These are phyloP conservation scores for Wickerhamomyces xylosicus DNA, from an alignment of 805 yeast genomes.

Conservation along the genomic window DNA sequence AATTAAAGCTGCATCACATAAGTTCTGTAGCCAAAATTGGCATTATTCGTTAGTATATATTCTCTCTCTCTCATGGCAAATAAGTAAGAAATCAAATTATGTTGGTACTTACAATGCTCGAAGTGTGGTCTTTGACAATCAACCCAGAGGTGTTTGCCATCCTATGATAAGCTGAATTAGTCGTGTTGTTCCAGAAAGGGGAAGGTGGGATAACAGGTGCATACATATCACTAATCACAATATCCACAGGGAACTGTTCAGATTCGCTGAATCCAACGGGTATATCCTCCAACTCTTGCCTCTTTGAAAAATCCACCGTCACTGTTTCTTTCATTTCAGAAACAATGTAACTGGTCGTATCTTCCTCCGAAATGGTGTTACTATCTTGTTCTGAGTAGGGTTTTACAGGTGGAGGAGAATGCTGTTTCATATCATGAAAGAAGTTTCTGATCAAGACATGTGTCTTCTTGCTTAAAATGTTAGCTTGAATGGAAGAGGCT, in stretches of 20 bases:
- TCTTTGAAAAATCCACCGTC: slow-evolving; percentile 2
- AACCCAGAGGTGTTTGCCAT: slow-evolving; percentile 88
- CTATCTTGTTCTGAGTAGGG: neutral
- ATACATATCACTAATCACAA: slow-evolving; percentile 77
- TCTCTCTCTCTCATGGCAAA: neutral
- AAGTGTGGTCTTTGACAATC: slow-evolving; percentile 68
- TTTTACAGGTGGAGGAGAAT: neutral
- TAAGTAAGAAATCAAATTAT: neutral
- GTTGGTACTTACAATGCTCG: slow-evolving; percentile 51
- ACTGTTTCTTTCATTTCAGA: slow-evolving; percentile 16
- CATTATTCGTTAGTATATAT: too few relatives aligned
- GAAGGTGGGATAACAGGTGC: slow-evolving; percentile 45
- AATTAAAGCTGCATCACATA: slow-evolving; percentile 84
- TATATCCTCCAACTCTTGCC: neutral
- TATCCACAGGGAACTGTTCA: slow-evolving; percentile 38
- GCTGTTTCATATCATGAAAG: slow-evolving; percentile 22
- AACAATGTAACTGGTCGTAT: slow-evolving; percentile 19
- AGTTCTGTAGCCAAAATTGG: slow-evolving; percentile 34
- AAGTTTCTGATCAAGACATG: slow-evolving; percentile 44
- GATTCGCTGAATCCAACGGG: slow-evolving; percentile 1
- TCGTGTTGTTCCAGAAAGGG: slow-evolving; percentile 49
- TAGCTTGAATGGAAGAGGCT: slow-evolving; percentile 75
- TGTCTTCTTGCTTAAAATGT: slow-evolving; percentile 60
- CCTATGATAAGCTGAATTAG: slow-evolving; percentile 79
- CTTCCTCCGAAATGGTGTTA: slow-evolving; percentile 6